A percentile compares a stretch with the other conserved stretches of the same genome.
Conservation (phyloP, 129 eudicot species). For the Helianthus tuberosus region DNA sequence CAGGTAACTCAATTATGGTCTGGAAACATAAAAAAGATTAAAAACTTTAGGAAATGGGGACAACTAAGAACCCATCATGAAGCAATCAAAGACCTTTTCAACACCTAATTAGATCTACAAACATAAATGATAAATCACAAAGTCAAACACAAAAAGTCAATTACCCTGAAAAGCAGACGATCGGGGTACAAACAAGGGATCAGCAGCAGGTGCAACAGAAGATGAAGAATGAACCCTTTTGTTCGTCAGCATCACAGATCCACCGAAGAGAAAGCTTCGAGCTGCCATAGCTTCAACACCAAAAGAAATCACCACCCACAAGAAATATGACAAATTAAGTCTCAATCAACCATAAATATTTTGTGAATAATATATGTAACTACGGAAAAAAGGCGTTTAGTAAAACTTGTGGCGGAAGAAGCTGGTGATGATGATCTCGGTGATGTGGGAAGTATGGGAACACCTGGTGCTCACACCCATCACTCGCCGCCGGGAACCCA, state of each 20-base stretch:
- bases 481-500: conserved; percentile 36
- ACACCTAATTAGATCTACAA: conserved; percentile 19
- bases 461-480: conserved; percentile 70
- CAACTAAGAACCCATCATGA: conserved; percentile 13
- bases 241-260: conserved; percentile 28
- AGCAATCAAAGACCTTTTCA: conserved; percentile 26
- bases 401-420: conserved; percentile 79
- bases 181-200: conserved; percentile 46
- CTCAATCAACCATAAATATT: conserved; percentile 45
- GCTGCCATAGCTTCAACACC: conserved; percentile 52
- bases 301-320: conserved; percentile 6
- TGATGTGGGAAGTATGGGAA: conserved; percentile 93
- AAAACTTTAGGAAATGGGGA: neutral
- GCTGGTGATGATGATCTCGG: conserved; percentile 88
- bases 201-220: conserved; percentile 41
- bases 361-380: neutral
- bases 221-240: conserved; percentile 44
- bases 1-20: conserved; percentile 1
- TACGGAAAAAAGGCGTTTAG: neutral
- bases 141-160: conserved; percentile 13
- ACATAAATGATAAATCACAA: neutral
- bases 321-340: neutral
- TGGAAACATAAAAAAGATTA: neutral
- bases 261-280: conserved; percentile 46
- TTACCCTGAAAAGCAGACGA: conserved; percentile 51